Base-by-base conservation (phyloP, 495 filamentous ascomycete species). In the Aspergillus coremiiformis region DNA sequence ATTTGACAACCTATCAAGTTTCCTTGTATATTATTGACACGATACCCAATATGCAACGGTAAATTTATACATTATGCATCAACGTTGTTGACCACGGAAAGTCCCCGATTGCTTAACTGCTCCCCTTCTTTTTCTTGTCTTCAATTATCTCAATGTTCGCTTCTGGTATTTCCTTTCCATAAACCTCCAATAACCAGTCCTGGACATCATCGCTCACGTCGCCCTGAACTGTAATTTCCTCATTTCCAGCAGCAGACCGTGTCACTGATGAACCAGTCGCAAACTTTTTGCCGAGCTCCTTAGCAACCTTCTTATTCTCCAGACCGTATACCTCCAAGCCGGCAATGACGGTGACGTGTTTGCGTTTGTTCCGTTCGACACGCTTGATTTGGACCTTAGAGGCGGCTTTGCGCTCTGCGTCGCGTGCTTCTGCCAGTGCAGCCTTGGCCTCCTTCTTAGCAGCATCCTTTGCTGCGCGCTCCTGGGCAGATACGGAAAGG, bases 161-260 rank as follows among this genome's bases (percentile, higher is more conserved):
- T 65, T 93, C 88, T 5, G 93, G 91, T 44, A 97, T 84, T 49
- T 82, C 74, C 33, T 83, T 79, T 59, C 81, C 82, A 64, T 95
- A 91, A 58, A 84, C 83, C 65, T 96, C 91, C 54, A 86, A 66
- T 52, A 99, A 65, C 74, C 87, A 96, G 57, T 97, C 94, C 58
- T 85, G 80, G 49, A 99, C 85, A 67, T 97, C 93, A 63, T 90
- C 90, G 66, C 90, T 94, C 57, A 96, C 82, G 71, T 99, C 93
- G 12, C 93, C 93, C 69, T 99, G 93, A 35, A 99, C 90, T 27
- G 95, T 92, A 64, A 99, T 96, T 74, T 97, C 93, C 69, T 97
- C 93, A 10, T 84, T 84, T 2, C 90, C 92, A 42, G 81, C 84
- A 20, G 89, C 80, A 7, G 84, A 78, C 72, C 95, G 93, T 14